Percentiles rank a stretch among this genome's conserved stretches.
phyloP scores from a whole-genome alignment of 768 basidiomycete species.

The Hemileccinum impolitum region DNA sequence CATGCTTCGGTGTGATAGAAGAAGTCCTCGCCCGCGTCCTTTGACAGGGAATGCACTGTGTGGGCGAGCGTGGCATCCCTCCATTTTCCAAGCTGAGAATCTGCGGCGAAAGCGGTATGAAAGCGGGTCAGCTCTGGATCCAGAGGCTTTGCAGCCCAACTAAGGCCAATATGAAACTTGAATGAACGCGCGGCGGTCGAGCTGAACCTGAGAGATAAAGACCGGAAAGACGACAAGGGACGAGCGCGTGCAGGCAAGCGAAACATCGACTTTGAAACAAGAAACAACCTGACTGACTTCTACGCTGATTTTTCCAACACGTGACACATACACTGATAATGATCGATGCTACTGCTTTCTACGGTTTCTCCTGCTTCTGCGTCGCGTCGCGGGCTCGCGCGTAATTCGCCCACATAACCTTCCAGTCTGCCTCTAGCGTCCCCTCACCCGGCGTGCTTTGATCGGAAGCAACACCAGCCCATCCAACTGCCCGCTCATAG shows the following conservation, averaged over 20 bases:
- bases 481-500: constrained; percentile 66
- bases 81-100: constrained; percentile 65
- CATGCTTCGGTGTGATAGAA: constrained; percentile 69
- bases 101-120: constrained; percentile 50
- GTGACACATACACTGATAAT: constrained; percentile 13
- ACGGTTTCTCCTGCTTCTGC: constrained; percentile 6
- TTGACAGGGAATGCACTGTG: constrained; percentile 38
- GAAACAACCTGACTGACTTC: too few relatives aligned
- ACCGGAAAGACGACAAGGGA: background rate
- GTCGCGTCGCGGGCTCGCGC: constrained; percentile 41
- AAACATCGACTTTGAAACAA: constrained; percentile 4
- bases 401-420: constrained; percentile 57
- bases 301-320: constrained; percentile 17
- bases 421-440: constrained; percentile 59
- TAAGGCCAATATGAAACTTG: constrained; percentile 71
- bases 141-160: constrained; percentile 74
- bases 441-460: constrained; percentile 46
- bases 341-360: background rate
- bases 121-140: constrained; percentile 34
- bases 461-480: constrained; percentile 52
- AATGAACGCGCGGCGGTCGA: constrained; percentile 47
- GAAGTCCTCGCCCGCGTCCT: constrained; percentile 56
- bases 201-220: constrained; percentile 11
- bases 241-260: constrained; percentile 5
- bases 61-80: constrained; percentile 58